Conservation (phyloP, 1,284 basidiomycete species). For the Rhodotorula sp. region DNA sequence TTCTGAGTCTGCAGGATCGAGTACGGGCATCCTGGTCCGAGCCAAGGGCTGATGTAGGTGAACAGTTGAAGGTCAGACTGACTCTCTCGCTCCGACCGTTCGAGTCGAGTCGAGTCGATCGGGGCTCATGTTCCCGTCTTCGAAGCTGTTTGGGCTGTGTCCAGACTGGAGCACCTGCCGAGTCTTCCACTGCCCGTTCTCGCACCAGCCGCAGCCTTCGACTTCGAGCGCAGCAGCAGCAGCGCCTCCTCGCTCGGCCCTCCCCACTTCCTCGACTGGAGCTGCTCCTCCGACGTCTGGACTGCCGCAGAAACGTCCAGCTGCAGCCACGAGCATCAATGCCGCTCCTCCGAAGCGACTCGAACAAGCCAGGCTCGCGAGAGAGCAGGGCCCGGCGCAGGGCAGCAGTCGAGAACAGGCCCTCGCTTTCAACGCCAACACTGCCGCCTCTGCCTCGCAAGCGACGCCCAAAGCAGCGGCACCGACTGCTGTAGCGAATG, state of each 20-base stretch:
- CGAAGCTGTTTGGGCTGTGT: slow-evolving; percentile 63
- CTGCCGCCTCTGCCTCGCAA: too few relatives aligned
- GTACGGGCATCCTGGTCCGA: neutral
- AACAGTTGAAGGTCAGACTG: too few relatives aligned
- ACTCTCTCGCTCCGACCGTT: neutral
- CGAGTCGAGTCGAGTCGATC: too few relatives aligned
- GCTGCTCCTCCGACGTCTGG: neutral
- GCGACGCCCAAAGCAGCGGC: too few relatives aligned
- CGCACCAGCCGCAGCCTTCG: neutral
- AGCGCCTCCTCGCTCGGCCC: neutral
- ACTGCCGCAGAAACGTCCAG: neutral
- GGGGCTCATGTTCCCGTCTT: slow-evolving; percentile 62
- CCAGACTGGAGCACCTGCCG: slow-evolving; percentile 58
- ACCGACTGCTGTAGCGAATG: neutral
- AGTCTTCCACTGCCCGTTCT: slow-evolving; percentile 61
- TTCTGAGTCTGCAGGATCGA: neutral
- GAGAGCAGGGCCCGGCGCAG: neutral
- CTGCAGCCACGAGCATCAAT: neutral
- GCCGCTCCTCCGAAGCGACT: neutral
- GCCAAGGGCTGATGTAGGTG: too few relatives aligned
- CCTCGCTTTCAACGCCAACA: too few relatives aligned
- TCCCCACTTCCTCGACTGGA: neutral
- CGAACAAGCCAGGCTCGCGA: neutral
- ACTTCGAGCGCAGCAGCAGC: slow-evolving; percentile 54
- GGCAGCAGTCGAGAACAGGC: neutral